Evolutionary conservation across 2,329 filamentous ascomycete genomes (phyloP), one percentile per base, ranked within the genome.

Genomic region (Scytalidium sp.): DNA sequence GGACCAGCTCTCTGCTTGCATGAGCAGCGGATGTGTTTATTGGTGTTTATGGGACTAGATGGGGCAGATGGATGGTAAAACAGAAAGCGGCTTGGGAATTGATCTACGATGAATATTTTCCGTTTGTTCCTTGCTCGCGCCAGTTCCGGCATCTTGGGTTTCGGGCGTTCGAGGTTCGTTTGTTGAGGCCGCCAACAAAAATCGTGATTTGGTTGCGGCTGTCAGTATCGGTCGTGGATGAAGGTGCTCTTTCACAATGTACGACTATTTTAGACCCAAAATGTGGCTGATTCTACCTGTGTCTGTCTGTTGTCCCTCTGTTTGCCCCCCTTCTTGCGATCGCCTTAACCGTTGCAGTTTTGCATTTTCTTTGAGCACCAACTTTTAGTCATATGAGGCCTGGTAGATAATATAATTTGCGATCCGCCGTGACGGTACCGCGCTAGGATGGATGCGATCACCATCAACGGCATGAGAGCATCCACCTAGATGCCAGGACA

Each of bases 401-500:
- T n/a, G n/a, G n/a, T n/a, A n/a, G n/a, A n/a, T n/a, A n/a, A n/a
- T n/a, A n/a, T n/a, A n/a, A 36, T 8, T 36, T 36, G 32, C 32
- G 17, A 36, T 15, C 32, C 32, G 15, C 32, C 17, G 32, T 36
- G 32, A 36, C 32, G 32, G 32, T 8, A 36, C 32, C 32, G 32
- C 32, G 32, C 32, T 36, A 36, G 32, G 32, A 7, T 36, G 32
- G 17, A 36, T 36, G 32, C 13, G 32, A 36, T 36, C 32, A 36
- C 7, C 7, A 36, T 4, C 32, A 36, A 36, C 6, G 17, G 13
- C 11, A 36, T 4, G 13, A 36, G 32, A 36, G 32, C 11, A 36
- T n/a, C 32, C 32, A 36, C n/a, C n/a, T n/a, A n/a, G 32, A 36
- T 10, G 17, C 32, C 13, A 8, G 52, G 53, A 63, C 60, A 63